Evolutionary conservation across 73 alveolate genomes (phyloP).

Genomic region (Paramecium octaurelia): DNA sequence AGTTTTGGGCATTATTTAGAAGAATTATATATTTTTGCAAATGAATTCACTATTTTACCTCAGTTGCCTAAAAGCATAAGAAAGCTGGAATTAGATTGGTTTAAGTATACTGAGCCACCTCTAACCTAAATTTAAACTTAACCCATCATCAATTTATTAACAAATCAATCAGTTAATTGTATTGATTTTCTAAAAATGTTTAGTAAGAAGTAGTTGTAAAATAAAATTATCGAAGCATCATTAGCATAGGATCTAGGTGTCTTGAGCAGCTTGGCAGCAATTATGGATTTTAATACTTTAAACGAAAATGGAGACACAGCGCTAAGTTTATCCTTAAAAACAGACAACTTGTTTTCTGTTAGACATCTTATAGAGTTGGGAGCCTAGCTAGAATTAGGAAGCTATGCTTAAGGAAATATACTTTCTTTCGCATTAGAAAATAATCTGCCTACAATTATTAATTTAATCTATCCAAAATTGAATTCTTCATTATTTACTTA

Average conservation of each 20-base stretch:
- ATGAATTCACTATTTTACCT: background rate
- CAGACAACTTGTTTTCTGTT: background rate
- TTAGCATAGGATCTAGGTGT: background rate
- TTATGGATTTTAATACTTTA: background rate
- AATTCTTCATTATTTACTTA: background rate
- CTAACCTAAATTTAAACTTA: background rate
- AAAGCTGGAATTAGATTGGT: conserved; percentile 27
- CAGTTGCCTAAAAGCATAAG: background rate
- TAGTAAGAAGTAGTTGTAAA: background rate
- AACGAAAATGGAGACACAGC: conserved; percentile 17
- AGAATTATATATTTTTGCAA: background rate
- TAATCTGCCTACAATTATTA: background rate
- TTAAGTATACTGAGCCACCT: background rate
- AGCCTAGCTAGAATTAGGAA: background rate
- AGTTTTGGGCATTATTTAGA: background rate
- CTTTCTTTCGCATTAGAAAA: background rate
- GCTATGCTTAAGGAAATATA: background rate
- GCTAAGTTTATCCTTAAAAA: background rate
- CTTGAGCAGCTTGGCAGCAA: background rate
- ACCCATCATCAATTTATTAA: background rate
- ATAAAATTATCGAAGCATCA: background rate
- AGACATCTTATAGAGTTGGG: conserved; percentile 12
- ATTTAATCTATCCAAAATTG: background rate
- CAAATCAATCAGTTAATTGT: background rate
- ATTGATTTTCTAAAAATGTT: background rate